Conservation (phyloP, 1,284 basidiomycete species). For the Schizophyllum commune region DNA sequence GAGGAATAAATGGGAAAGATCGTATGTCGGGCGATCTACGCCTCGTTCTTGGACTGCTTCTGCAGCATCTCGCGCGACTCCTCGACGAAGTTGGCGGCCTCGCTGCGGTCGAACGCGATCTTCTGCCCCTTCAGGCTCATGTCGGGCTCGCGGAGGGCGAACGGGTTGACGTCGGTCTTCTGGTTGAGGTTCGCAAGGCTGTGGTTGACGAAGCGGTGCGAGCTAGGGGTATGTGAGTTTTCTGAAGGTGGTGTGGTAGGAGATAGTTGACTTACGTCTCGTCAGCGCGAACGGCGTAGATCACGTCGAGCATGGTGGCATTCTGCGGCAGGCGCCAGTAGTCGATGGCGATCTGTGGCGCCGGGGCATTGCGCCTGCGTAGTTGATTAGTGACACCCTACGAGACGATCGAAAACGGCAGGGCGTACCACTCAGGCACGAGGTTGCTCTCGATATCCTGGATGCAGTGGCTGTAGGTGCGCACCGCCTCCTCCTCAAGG, state of each 20-base stretch:
- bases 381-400: not conserved
- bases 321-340: conserved; percentile 81
- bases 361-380: conserved; percentile 52
- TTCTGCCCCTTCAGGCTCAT: conserved; percentile 75
- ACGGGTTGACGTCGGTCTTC: conserved; percentile 81
- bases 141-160: conserved; percentile 83
- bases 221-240: not conserved
- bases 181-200: conserved; percentile 80
- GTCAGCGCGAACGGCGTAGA: conserved; percentile 87
- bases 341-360: conserved; percentile 87
- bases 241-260: not conserved
- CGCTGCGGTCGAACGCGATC: conserved; percentile 72
- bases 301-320: conserved; percentile 80
- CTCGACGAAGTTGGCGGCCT: conserved; percentile 59
- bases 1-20: too few species aligned
- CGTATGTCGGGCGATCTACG: not conserved
- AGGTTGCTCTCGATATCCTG: conserved; percentile 78
- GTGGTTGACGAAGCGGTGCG: conserved; percentile 74
- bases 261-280: conserved; percentile 41
- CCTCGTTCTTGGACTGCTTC: conserved; percentile 5
- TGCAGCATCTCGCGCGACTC: conserved; percentile 45
- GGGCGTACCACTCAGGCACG: conserved; percentile 74
- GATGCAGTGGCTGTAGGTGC: conserved; percentile 76
- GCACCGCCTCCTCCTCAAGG: conserved; percentile 91
- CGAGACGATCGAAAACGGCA: conserved; percentile 2